A percentile compares a stretch with the other conserved stretches of the same genome.
These are phyloP conservation scores for Skeletonema marinoi DNA, from an alignment of 108 stramenopile genomes.

Conservation along the genomic window DNA sequence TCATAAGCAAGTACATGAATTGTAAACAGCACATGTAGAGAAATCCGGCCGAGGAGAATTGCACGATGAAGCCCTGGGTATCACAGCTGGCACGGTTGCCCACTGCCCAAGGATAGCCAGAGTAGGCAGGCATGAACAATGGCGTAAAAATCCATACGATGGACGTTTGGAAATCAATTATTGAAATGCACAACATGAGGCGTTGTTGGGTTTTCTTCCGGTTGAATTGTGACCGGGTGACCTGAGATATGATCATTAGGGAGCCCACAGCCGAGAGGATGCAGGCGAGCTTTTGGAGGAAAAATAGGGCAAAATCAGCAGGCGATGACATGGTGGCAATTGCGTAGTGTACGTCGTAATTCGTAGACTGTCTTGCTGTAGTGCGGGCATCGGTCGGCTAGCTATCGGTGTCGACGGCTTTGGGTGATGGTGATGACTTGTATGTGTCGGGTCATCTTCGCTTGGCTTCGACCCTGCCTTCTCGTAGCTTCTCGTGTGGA, in stretches of 20 bases:
- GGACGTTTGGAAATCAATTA: slow-evolving; percentile 11
- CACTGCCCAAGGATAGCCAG: neutral
- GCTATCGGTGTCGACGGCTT: too few relatives aligned
- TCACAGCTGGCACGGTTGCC: slow-evolving; percentile 24
- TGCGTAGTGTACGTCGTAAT: too few relatives aligned
- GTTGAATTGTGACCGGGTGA: slow-evolving; percentile 6
- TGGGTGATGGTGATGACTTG: too few relatives aligned
- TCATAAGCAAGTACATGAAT: slow-evolving; percentile 10
- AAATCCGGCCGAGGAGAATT: neutral
- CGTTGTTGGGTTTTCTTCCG: slow-evolving; percentile 4
- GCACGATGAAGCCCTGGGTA: slow-evolving; percentile 22
- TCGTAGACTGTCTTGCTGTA: too few relatives aligned
- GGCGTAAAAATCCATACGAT: slow-evolving; percentile 13
- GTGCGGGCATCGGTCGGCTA: too few relatives aligned
- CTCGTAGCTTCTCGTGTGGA: too few relatives aligned
- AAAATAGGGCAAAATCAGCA: neutral
- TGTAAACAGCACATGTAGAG: slow-evolving; percentile 8
- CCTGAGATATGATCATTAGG: slow-evolving; percentile 10
- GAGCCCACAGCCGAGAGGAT: slow-evolving; percentile 10
- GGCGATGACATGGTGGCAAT: neutral
- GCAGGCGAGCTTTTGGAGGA: slow-evolving; percentile 4
- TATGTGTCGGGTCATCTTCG: too few relatives aligned
- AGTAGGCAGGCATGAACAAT: slow-evolving; percentile 7
- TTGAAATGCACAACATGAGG: slow-evolving; percentile 5
- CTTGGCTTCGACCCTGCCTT: too few relatives aligned